phyloP scores from a whole-genome alignment of 2,329 filamentous ascomycete species.

The Knoxdaviesia proteae region DNA sequence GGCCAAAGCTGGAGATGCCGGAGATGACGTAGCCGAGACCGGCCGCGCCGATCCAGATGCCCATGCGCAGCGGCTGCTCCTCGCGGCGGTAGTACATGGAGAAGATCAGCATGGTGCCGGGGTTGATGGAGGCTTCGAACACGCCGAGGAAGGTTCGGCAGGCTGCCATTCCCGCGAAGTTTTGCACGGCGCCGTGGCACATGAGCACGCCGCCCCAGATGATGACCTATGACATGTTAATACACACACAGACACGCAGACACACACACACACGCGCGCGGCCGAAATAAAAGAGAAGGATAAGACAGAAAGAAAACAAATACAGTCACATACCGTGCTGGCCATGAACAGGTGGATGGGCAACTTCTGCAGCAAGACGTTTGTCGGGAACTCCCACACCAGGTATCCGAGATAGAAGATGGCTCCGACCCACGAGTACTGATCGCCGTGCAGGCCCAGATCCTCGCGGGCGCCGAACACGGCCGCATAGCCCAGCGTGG shows the following conservation, averaged over 20 bases:
- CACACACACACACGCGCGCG: no score
- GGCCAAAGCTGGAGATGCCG: slow-evolving; percentile 12
- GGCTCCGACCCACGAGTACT: slow-evolving; percentile 19
- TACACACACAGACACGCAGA: no score
- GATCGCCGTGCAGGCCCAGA: slow-evolving; percentile 12
- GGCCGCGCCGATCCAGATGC: slow-evolving; percentile 4
- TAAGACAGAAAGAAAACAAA: no score
- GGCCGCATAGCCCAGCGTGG: slow-evolving; percentile 14
- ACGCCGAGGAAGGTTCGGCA: slow-evolving; percentile 23
- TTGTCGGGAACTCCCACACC: slow-evolving; percentile 14
- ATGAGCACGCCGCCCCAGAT: slow-evolving; percentile 18
- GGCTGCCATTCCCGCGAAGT: slow-evolving; percentile 19
- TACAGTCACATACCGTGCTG: background rate
- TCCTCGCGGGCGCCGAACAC: slow-evolving; percentile 18
- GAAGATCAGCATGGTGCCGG: slow-evolving; percentile 28
- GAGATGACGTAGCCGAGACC: slow-evolving; percentile 8
- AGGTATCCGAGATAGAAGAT: slow-evolving; percentile 20
- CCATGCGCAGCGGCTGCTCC: slow-evolving; percentile 4
- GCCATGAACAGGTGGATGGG: slow-evolving; percentile 6
- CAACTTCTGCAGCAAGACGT: slow-evolving; percentile 11
- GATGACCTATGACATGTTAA: slow-evolving; percentile 6
- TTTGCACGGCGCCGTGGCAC: slow-evolving; percentile 18
- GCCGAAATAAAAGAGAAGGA: no score
- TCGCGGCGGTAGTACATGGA: slow-evolving; percentile 14
- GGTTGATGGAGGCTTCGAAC: slow-evolving; percentile 25